Percentiles rank a stretch among this genome's conserved stretches.
Conservation (phyloP, 2,329 filamentous ascomycete species). For the Colletotrichum sp. region DNA sequence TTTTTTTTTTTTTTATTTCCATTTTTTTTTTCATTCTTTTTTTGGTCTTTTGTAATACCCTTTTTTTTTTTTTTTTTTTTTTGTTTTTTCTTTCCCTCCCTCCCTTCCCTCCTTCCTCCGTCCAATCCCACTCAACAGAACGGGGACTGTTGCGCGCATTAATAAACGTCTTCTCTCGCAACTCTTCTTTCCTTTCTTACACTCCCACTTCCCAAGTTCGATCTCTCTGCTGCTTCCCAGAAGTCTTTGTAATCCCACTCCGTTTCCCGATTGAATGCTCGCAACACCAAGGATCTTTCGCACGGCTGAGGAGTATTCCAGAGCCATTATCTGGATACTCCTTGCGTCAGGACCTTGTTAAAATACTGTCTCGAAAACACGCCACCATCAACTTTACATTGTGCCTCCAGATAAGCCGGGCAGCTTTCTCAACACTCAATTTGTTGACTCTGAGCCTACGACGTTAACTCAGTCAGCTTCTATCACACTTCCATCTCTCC, state of each 20-base stretch:
- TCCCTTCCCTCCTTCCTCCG: background rate
- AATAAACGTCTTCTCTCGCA: background rate
- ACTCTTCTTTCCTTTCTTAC: background rate
- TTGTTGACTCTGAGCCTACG: background rate
- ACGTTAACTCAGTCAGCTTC: background rate
- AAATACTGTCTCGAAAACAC: constrained; percentile 11
- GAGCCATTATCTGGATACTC: constrained; percentile 63
- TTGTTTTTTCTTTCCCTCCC: no score
- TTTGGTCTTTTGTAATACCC: no score
- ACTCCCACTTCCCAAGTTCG: background rate
- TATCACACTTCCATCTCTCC: constrained; percentile 1
- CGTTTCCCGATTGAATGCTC: constrained; percentile 8
- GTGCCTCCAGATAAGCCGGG: background rate
- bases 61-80: no score
- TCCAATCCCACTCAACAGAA: constrained; percentile 2
- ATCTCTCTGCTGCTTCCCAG: background rate
- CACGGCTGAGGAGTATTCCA: constrained; percentile 69
- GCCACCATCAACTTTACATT: background rate
- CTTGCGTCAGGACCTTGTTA: constrained; percentile 62
- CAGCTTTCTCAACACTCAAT: background rate
- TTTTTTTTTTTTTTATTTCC: no score
- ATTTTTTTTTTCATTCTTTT: no score
- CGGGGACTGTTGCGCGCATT: background rate
- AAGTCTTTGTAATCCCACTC: background rate
- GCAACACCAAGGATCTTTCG: constrained; percentile 34